Base-by-base conservation (phyloP, 2,329 filamentous ascomycete genomes). In the Teratosphaeria pseudoeucalypti region DNA sequence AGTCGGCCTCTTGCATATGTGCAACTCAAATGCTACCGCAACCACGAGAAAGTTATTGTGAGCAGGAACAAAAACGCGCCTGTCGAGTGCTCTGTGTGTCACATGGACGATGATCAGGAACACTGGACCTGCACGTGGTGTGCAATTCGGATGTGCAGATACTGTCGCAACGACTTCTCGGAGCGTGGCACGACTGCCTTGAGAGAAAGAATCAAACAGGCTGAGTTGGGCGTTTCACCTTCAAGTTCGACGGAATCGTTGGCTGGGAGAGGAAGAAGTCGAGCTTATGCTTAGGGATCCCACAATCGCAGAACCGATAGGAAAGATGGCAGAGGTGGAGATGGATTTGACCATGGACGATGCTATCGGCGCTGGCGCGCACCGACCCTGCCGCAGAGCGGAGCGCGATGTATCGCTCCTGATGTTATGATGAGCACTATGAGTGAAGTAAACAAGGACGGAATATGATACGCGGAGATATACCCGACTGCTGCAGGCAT, bases 61-160 rank as follows among this genome's bases (percentile, higher is more conserved):
- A 66, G 60, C 53, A 63, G 63, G 34, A 72, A 72, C 64, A 68
- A 67, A 58, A 56, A 64, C 39, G 69, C 69, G 23, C 69, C 69
- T 6, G 70, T 72, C 23, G 70, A 72, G 59, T 72, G 70, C 60
- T 67, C 68, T 12, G 65, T 72, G 12, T 72, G 70, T 59, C 69
- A 71, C 54, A 66, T 65, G 47, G 70, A 71, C 55, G 67, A 70
- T 55, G 66, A 67, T 34, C 59, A 55, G 9, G 66, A 68, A 55
- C 66, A 70, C 49, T 71, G 64, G 61, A 69, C 65, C 47, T 72
- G 70, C 57, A 65, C 61, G 27, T 72, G 69, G 69, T 70, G 70
- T 55, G 68, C 68, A 26, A 27, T 71, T 54, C 58, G 69, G 11
- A 71, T 71, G 66, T 71, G 69, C 57, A 60, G 62, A 55, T 62